These are phyloP conservation scores for Musa itinerans DNA, from an alignment of 176 grass and related monocot genomes.

Conservation along the genomic window DNA sequence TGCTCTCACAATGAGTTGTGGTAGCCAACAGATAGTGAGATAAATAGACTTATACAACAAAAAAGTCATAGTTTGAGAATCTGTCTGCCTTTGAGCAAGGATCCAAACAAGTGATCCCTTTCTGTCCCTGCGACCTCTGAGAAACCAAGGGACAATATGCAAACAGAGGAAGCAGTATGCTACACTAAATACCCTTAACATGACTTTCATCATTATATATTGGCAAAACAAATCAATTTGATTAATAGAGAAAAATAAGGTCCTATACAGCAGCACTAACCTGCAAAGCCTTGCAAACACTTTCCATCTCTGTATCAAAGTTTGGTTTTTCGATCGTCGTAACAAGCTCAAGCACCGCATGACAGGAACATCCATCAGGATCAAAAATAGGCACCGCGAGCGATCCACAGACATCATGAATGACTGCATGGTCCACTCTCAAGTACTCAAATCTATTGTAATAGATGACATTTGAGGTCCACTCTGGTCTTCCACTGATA, in stretches of 20 bases:
- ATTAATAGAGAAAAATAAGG: neutral
- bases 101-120: no score
- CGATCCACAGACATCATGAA: conserved; percentile 41
- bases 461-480: conserved; percentile 53
- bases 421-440: conserved; percentile 37
- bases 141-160: no score
- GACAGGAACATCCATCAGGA: conserved; percentile 17
- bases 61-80: no score
- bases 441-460: conserved; percentile 40
- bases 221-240: no score
- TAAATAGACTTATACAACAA: no score
- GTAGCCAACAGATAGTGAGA: no score
- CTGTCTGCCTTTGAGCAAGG: no score
- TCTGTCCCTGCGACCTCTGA: no score
- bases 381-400: conserved; percentile 50
- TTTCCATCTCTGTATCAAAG: conserved; percentile 47
- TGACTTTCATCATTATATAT: neutral
- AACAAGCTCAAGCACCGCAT: conserved; percentile 50
- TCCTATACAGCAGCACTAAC: conserved; percentile 11
- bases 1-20: no score
- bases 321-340: conserved; percentile 44
- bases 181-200: neutral
- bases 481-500: conserved; percentile 46
- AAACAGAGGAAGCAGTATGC: no score
- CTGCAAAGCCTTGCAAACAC: conserved; percentile 41